These are phyloP conservation scores for Capsicum baccatum DNA, from an alignment of 257 asterid species.

Conservation along the genomic window DNA sequence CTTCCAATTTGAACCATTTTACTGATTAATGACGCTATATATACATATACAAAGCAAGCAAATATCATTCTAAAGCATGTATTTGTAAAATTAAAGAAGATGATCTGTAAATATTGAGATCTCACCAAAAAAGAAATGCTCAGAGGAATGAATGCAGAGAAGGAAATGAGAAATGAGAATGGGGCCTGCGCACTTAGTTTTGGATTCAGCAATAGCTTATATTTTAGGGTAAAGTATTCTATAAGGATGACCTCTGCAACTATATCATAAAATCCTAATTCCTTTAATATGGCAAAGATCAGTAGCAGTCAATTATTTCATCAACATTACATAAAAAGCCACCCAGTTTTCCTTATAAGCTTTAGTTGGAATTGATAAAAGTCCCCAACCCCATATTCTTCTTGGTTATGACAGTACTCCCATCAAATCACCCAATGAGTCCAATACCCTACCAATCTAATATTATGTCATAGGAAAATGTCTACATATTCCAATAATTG, in stretches of 20 bases:
- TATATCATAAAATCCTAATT: slow-evolving; percentile 3
- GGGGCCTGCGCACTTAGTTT: slow-evolving; percentile 16
- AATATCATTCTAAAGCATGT: background rate
- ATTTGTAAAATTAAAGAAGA: background rate
- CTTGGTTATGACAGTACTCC: background rate
- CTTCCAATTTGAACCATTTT: background rate
- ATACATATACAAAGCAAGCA: background rate
- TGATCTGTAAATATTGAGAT: background rate
- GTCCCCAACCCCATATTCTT: background rate
- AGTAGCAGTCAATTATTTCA: background rate
- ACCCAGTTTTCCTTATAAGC: background rate
- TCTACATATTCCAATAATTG: slow-evolving; percentile 14
- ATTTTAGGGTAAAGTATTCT: slow-evolving; percentile 3
- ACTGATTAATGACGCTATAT: background rate
- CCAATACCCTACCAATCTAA: slow-evolving; percentile 2
- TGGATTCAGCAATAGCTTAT: slow-evolving; percentile 8
- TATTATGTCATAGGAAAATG: background rate
- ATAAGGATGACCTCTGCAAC: background rate
- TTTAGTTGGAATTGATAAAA: background rate
- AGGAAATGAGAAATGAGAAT: background rate
- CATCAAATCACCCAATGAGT: background rate
- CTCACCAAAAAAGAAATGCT: background rate
- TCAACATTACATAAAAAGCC: background rate
- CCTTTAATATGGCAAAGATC: background rate
- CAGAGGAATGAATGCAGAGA: slow-evolving; percentile 14